phyloP scores from a whole-genome alignment of 768 basidiomycete species.

The Lyophyllum atratum region DNA sequence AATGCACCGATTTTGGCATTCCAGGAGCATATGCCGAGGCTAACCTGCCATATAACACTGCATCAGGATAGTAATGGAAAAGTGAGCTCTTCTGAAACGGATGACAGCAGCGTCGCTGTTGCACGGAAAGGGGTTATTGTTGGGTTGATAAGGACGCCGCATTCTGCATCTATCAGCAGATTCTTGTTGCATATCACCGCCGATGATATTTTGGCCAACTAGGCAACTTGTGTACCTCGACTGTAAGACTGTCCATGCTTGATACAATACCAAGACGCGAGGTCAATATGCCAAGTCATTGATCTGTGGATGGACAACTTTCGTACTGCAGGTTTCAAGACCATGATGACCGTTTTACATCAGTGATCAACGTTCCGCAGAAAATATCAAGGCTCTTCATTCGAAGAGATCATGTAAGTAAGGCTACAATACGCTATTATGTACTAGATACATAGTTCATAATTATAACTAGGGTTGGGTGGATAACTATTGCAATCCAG shows the following conservation, averaged over 20 bases:
- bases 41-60: constrained; percentile 21
- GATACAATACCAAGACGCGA: constrained; percentile 3
- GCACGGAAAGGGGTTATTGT: neutral
- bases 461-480: neutral
- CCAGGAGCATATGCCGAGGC: constrained; percentile 3
- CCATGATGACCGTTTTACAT: too few species aligned
- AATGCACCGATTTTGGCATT: neutral
- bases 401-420: neutral
- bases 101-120: neutral
- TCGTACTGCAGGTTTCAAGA: too few species aligned
- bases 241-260: neutral
- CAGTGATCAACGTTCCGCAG: neutral
- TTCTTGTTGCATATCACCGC: constrained; percentile 10
- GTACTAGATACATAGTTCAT: neutral
- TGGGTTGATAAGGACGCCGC: constrained; percentile 5
- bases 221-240: neutral
- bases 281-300: neutral
- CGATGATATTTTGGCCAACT: neutral
- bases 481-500: neutral
- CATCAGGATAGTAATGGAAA: neutral
- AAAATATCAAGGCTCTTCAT: neutral
- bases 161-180: neutral
- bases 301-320: too few species aligned
- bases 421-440: neutral
- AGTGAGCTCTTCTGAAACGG: neutral